A percentile compares a stretch with the other conserved stretches of the same genome.
These are phyloP conservation scores for Blastocystis sp. DNA, from an alignment of 352 stramenopile genomes.

Conservation along the genomic window DNA sequence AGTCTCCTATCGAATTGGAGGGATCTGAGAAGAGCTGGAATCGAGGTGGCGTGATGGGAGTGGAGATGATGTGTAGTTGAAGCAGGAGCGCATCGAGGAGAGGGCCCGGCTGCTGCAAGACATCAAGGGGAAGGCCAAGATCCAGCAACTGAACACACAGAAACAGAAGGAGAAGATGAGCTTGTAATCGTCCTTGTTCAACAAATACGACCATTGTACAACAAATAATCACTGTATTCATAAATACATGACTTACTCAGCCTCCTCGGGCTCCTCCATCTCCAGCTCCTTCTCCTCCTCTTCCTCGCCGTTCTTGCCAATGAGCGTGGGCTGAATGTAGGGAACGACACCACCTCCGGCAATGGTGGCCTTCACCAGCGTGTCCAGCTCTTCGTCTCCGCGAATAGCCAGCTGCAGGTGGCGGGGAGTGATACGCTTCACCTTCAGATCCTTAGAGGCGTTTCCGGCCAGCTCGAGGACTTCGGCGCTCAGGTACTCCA, in stretches of 20 bases:
- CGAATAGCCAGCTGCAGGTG: conserved; percentile 98
- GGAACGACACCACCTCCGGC: conserved; percentile 98
- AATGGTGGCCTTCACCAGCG: conserved; percentile 99
- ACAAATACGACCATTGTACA: not conserved
- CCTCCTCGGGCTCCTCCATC: conserved; percentile 71
- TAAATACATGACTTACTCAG: conserved; percentile 69
- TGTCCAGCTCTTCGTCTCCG: conserved; percentile 98
- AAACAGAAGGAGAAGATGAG: not conserved
- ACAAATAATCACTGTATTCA: conserved; percentile 48
- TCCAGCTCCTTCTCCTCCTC: conserved; percentile 72
- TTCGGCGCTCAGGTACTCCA: conserved; percentile 99
- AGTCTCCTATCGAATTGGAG: not conserved
- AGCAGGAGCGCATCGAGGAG: conserved; percentile 6
- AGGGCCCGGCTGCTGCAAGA: not conserved
- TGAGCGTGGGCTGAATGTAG: conserved; percentile 99
- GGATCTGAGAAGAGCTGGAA: conserved; percentile 3
- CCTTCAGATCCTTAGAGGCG: conserved; percentile 91
- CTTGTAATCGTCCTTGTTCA: conserved; percentile 9
- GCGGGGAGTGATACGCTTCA: conserved; percentile 96
- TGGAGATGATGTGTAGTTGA: not conserved
- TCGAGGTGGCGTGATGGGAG: not conserved
- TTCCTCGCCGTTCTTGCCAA: conserved; percentile 89
- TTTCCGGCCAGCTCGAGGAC: conserved; percentile 97
- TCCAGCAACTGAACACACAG: not conserved
- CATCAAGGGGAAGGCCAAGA: not conserved